phyloP scores from a whole-genome alignment of 495 filamentous ascomycete species.

The Penicillium coffeae region DNA sequence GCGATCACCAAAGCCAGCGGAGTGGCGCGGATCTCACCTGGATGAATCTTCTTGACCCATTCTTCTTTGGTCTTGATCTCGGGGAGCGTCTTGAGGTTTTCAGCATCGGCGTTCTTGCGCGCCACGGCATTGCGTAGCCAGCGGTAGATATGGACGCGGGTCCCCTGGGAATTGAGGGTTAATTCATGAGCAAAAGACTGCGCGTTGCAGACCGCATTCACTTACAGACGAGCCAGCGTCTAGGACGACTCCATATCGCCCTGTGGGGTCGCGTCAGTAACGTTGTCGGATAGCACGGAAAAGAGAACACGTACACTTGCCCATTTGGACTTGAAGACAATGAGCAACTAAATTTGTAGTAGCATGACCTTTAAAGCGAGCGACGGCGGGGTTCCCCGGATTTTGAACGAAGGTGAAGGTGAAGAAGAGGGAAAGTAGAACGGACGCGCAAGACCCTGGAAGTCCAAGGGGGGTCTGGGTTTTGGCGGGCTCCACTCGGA shows the following conservation, averaged over 20 bases:
- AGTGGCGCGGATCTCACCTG: constrained; percentile 55
- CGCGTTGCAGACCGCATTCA: neutral
- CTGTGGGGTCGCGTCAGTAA: constrained; percentile 20
- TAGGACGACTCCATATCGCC: constrained; percentile 64
- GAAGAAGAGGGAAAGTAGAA: constrained; percentile 17
- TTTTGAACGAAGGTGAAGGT: neutral
- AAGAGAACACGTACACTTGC: constrained; percentile 41
- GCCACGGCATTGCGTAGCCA: constrained; percentile 78
- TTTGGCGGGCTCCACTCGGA: too few species aligned
- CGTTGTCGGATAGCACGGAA: constrained; percentile 1
- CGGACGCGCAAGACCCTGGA: constrained; percentile 13
- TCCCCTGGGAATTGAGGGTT: constrained; percentile 53
- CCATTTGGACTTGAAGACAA: constrained; percentile 37
- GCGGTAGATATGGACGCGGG: constrained; percentile 86
- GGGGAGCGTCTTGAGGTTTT: constrained; percentile 68
- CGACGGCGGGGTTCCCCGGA: neutral
- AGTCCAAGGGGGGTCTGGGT: too few species aligned
- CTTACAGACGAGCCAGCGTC: constrained; percentile 67
- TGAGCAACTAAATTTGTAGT: constrained; percentile 12
- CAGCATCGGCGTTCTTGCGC: constrained; percentile 52
- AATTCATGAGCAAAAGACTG: neutral
- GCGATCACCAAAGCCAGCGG: neutral
- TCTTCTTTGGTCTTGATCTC: constrained; percentile 75
- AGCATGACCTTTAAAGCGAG: constrained; percentile 30
- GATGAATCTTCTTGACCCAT: constrained; percentile 91